Percentiles rank a stretch among this genome's conserved stretches.
Evolutionary conservation across 2,329 filamentous ascomycete species (phyloP).

Genomic region (Myrmaecium sp.): DNA sequence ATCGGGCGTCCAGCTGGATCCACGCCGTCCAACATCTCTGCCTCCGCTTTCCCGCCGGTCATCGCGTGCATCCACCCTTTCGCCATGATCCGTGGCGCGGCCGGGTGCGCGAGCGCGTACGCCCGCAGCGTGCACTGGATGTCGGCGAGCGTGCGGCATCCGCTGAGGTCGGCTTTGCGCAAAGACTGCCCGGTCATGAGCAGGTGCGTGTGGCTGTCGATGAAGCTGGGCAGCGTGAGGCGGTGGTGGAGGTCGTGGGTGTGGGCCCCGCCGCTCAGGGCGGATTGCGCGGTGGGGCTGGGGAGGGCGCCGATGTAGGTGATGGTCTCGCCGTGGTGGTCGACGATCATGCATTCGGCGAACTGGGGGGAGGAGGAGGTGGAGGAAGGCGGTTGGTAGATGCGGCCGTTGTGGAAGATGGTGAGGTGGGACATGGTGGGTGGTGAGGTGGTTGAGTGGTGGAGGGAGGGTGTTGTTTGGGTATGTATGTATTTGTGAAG

Average conservation of each 20-base stretch:
- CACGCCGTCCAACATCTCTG: slow-evolving; percentile 34
- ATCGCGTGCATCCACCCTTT: slow-evolving; percentile 41
- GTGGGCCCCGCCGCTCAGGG: slow-evolving; percentile 8
- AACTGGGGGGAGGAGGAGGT: no score
- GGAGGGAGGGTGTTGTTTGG: no score
- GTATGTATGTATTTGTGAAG: no score
- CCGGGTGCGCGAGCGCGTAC: slow-evolving; percentile 29
- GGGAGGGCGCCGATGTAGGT: slow-evolving; percentile 20
- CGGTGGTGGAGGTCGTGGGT: slow-evolving; percentile 19
- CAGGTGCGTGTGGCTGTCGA: slow-evolving; percentile 42
- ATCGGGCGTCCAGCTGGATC: slow-evolving; percentile 31
- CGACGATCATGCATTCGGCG: slow-evolving; percentile 21
- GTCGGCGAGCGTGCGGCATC: slow-evolving; percentile 30
- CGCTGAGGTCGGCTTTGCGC: slow-evolving; percentile 31
- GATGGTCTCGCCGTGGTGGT: slow-evolving; percentile 20
- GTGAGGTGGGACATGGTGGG: no score
- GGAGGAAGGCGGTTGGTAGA: slow-evolving; percentile 12
- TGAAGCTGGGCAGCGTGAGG: slow-evolving; percentile 36
- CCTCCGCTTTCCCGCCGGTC: slow-evolving; percentile 32
- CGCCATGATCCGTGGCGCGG: slow-evolving; percentile 31
- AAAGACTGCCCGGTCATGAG: slow-evolving; percentile 38
- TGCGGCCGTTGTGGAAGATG: slow-evolving; percentile 17
- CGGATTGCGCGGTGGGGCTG: slow-evolving; percentile 11
- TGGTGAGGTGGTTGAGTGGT: no score
- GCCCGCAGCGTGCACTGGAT: slow-evolving; percentile 30